These are phyloP conservation scores for Debaryomyces prosopidis DNA, from an alignment of 805 yeast genomes.

Conservation along the genomic window DNA sequence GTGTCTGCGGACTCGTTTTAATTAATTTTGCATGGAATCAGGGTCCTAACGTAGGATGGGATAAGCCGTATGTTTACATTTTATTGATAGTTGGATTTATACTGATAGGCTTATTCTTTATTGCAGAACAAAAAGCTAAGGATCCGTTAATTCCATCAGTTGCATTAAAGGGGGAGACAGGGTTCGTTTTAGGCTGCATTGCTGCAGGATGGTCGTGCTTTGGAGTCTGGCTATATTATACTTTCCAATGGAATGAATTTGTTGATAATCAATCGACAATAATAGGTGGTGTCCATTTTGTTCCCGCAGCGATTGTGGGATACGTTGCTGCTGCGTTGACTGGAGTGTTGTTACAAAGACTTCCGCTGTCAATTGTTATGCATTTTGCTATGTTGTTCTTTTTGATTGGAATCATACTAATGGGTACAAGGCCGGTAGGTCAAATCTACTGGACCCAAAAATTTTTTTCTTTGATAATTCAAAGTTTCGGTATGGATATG, in stretches of 20 bases:
- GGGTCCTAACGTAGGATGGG: conserved; percentile 77
- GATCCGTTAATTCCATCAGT: conserved; percentile 57
- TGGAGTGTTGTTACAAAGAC: conserved; percentile 43
- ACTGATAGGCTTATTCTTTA: conserved; percentile 41
- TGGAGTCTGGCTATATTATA: conserved; percentile 68
- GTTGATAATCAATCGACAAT: conserved; percentile 42
- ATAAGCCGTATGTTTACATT: conserved; percentile 55
- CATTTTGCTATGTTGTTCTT: conserved; percentile 54
- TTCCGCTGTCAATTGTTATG: conserved; percentile 52
- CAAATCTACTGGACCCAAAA: conserved; percentile 63
- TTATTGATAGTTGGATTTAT: conserved; percentile 56
- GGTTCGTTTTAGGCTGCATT: conserved; percentile 51
- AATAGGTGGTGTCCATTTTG: conserved; percentile 25
- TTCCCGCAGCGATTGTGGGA: conserved; percentile 47
- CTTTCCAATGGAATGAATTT: conserved; percentile 48
- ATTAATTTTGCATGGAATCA: conserved; percentile 76
- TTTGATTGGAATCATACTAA: conserved; percentile 47
- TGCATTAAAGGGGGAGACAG: conserved; percentile 45
- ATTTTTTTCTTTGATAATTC: conserved; percentile 53
- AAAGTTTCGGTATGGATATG: conserved; percentile 75
- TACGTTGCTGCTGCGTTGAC: conserved; percentile 53
- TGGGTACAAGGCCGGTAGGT: conserved; percentile 55
- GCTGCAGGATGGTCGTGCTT: conserved; percentile 76
- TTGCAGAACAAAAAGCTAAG: conserved; percentile 45
- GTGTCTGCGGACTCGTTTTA: conserved; percentile 59